These are phyloP conservation scores for Aphanomyces astaci DNA, from an alignment of 352 stramenopile species.

Conservation along the genomic window DNA sequence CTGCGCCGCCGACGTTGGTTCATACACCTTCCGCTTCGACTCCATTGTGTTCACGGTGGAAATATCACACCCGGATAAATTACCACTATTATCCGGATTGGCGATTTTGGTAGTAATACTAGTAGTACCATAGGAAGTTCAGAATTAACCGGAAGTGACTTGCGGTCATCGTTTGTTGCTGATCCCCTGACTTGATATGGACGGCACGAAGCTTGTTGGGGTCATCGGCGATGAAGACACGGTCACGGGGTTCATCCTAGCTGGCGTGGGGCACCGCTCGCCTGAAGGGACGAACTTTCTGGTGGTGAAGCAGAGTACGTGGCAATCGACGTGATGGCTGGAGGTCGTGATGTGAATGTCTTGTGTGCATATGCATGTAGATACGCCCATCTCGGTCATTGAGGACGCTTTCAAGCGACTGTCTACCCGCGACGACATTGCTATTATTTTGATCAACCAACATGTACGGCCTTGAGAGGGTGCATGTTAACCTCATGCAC, in stretches of 20 bases:
- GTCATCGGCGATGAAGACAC: slow-evolving; percentile 94
- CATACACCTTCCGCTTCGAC: slow-evolving; percentile 7
- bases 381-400: slow-evolving; percentile 83
- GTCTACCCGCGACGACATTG: slow-evolving; percentile 92
- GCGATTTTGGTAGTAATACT: neutral
- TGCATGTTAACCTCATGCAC: neutral
- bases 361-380: slow-evolving; percentile 37
- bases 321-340: neutral
- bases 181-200: slow-evolving; percentile 21
- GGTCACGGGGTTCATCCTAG: slow-evolving; percentile 97
- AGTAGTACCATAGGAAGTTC: neutral
- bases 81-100: neutral
- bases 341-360: neutral
- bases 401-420: slow-evolving; percentile 90
- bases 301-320: slow-evolving; percentile 91
- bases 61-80: neutral
- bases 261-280: slow-evolving; percentile 93
- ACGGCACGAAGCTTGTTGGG: slow-evolving; percentile 77
- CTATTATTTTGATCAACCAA: slow-evolving; percentile 99
- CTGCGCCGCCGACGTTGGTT: slow-evolving; percentile 10
- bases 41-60: slow-evolving; percentile 2
- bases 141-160: neutral
- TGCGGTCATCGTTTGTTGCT: neutral
- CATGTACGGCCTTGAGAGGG: slow-evolving; percentile 52
- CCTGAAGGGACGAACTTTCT: slow-evolving; percentile 95